Conservation (phyloP, 1,284 basidiomycete species). For the Ganoderma boninense region DNA sequence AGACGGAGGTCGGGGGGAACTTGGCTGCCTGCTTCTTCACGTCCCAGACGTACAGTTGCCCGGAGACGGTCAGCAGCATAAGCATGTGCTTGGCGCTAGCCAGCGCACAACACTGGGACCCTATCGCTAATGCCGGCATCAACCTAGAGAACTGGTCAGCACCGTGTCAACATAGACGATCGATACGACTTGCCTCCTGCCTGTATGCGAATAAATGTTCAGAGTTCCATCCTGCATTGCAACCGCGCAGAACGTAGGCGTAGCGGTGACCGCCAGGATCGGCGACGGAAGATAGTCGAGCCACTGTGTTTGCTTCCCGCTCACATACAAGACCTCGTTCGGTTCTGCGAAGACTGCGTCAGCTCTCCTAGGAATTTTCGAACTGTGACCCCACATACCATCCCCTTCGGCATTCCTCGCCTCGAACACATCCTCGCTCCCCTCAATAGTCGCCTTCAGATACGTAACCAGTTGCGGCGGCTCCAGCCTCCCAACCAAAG, state of each 20-base stretch:
- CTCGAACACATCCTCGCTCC: constrained; percentile 76
- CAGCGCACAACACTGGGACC: constrained; percentile 73
- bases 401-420: constrained; percentile 79
- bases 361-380: not conserved
- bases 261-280: constrained; percentile 71
- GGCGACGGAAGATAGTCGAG: constrained; percentile 85
- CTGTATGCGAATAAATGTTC: constrained; percentile 81
- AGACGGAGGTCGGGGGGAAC: constrained; percentile 72
- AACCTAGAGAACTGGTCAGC: constrained; percentile 52
- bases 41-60: constrained; percentile 82
- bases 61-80: constrained; percentile 76
- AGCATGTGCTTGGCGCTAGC: constrained; percentile 71
- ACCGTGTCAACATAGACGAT: not conserved
- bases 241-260: constrained; percentile 75
- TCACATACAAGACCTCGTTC: constrained; percentile 74
- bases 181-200: constrained; percentile 55
- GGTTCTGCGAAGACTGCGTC: constrained; percentile 48
- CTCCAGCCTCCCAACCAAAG: constrained; percentile 48
- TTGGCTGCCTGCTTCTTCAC: constrained; percentile 68
- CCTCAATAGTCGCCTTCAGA: constrained; percentile 66
- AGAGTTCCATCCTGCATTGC: constrained; percentile 81
- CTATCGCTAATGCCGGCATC: constrained; percentile 80
- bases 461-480: constrained; percentile 66
- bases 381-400: constrained; percentile 47
- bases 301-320: constrained; percentile 81